Percentiles rank a stretch among this genome's conserved stretches.
Conservation (phyloP, 202 grass and related monocot species). For the Panicum virgatum region DNA sequence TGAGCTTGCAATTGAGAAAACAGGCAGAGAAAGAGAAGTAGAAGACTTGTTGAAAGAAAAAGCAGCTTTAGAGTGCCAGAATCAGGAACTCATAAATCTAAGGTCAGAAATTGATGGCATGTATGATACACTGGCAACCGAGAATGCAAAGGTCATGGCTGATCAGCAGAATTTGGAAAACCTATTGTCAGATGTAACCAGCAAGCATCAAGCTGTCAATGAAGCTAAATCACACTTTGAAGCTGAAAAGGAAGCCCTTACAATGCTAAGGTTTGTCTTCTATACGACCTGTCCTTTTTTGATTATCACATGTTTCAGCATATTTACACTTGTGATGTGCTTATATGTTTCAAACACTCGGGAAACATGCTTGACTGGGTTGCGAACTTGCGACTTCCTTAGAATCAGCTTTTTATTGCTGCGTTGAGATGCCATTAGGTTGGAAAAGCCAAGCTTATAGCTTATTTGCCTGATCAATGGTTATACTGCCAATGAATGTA, state of each 20-base stretch:
- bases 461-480: neutral
- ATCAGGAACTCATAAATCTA: slow-evolving; percentile 55
- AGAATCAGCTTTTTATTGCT: neutral
- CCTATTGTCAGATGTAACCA: slow-evolving; percentile 46
- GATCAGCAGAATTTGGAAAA: slow-evolving; percentile 62
- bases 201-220: slow-evolving; percentile 66
- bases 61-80: slow-evolving; percentile 53
- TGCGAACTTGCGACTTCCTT: neutral
- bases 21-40: slow-evolving; percentile 45
- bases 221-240: slow-evolving; percentile 80
- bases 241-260: slow-evolving; percentile 83
- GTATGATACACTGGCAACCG: slow-evolving; percentile 54
- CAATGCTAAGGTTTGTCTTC: slow-evolving; percentile 73
- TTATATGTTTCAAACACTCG: neutral
- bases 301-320: neutral
- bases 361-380: slow-evolving; percentile 1
- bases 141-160: slow-evolving; percentile 52
- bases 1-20: slow-evolving; percentile 61
- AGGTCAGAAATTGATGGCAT: slow-evolving; percentile 76
- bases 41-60: slow-evolving; percentile 68
- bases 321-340: neutral
- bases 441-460: neutral
- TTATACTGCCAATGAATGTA: neutral
- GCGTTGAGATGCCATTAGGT: neutral
- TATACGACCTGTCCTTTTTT: slow-evolving; percentile 26